Conservation (phyloP, 352 stramenopile genomes). For the Globisporangium ultimum region DNA sequence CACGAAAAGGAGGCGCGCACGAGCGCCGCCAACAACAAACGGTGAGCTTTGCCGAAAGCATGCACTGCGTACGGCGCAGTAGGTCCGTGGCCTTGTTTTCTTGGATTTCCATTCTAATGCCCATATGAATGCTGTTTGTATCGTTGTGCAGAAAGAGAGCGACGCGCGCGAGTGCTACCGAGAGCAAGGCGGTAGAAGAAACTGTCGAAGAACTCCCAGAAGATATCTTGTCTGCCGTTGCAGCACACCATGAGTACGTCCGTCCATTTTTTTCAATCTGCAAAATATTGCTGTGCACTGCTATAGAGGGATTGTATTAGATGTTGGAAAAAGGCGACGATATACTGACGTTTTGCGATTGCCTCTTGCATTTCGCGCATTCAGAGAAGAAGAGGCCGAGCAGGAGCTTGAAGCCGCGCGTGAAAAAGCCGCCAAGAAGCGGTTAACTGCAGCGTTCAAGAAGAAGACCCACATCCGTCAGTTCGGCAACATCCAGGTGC, state of each 20-base stretch:
- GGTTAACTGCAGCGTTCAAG: slow-evolving; percentile 16
- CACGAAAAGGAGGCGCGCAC: slow-evolving; percentile 48
- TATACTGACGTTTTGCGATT: background rate
- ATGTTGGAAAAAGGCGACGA: background rate
- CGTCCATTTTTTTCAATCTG: slow-evolving; percentile 1
- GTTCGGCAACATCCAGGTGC: slow-evolving; percentile 73
- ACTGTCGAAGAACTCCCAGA: slow-evolving; percentile 47
- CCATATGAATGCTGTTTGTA: no score
- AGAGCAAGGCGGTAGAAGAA: slow-evolving; percentile 12
- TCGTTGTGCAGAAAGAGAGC: slow-evolving; percentile 34
- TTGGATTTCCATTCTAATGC: background rate
- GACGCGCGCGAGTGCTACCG: slow-evolving; percentile 4
- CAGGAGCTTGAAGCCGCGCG: slow-evolving; percentile 32
- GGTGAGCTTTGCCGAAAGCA: slow-evolving; percentile 19
- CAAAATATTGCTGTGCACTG: no score
- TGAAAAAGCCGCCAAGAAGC: slow-evolving; percentile 21
- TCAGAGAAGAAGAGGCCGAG: slow-evolving; percentile 50
- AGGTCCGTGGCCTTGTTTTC: no score
- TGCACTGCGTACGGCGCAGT: background rate
- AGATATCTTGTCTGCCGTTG: slow-evolving; percentile 64
- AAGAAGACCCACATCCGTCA: slow-evolving; percentile 71
- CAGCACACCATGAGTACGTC: slow-evolving; percentile 52
- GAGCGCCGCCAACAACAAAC: slow-evolving; percentile 38
- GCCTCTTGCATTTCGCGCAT: background rate
- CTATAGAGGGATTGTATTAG: slow-evolving; percentile 1